Conservation (phyloP, 768 basidiomycete genomes). For the Pulveroboletus ravenelii region DNA sequence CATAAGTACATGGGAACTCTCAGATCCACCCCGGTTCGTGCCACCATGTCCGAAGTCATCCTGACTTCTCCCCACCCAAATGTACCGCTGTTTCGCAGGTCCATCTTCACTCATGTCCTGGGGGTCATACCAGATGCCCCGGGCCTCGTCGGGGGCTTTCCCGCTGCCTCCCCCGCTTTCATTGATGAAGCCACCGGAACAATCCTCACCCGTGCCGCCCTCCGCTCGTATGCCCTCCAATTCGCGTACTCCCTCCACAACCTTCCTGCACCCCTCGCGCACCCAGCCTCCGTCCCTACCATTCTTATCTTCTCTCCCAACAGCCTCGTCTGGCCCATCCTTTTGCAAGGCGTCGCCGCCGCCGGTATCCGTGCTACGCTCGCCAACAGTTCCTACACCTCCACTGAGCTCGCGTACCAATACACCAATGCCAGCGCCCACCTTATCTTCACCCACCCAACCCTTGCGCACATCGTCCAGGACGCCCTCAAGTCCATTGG, state of each 20-base stretch:
- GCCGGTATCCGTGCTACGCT: slow-evolving; percentile 67
- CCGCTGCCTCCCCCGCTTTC: slow-evolving; percentile 48
- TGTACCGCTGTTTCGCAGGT: slow-evolving; percentile 21
- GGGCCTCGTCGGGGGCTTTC: slow-evolving; percentile 38
- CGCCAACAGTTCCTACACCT: slow-evolving; percentile 68
- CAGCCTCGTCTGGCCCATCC: slow-evolving; percentile 51
- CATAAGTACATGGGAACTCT: no score
- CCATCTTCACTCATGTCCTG: slow-evolving; percentile 31
- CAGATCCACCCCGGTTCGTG: not conserved
- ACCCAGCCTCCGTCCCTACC: slow-evolving; percentile 40
- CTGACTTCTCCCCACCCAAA: slow-evolving; percentile 20
- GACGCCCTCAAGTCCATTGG: slow-evolving; percentile 53
- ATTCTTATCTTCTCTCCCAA: slow-evolving; percentile 69
- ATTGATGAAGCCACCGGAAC: slow-evolving; percentile 61
- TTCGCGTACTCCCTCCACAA: slow-evolving; percentile 55
- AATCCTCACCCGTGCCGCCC: slow-evolving; percentile 50
- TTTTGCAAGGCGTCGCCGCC: slow-evolving; percentile 46
- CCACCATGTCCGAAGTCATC: slow-evolving; percentile 16
- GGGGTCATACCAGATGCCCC: slow-evolving; percentile 16
- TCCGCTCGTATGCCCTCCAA: slow-evolving; percentile 49
- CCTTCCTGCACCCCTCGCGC: slow-evolving; percentile 41
- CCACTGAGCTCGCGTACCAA: slow-evolving; percentile 67
- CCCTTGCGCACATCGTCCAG: slow-evolving; percentile 49
- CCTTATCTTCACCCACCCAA: slow-evolving; percentile 61
- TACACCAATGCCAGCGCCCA: slow-evolving; percentile 62